phyloP scores from a whole-genome alignment of 2,329 filamentous ascomycete genomes.

The Cytospora piceicola region DNA sequence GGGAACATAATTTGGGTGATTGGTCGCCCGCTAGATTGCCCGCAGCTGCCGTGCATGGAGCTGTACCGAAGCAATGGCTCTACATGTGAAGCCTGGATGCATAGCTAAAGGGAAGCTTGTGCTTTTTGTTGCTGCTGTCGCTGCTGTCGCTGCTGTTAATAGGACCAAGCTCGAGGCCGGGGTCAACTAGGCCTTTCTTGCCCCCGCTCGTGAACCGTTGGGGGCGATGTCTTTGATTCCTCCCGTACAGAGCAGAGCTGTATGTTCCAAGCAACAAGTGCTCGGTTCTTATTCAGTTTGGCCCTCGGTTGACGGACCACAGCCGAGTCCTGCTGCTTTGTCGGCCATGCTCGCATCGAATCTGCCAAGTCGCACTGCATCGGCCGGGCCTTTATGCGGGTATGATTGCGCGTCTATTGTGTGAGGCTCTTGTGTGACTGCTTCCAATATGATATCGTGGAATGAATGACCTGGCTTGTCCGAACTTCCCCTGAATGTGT shows the following conservation, averaged over 20 bases:
- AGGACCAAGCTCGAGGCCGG: background rate
- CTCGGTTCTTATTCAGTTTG: no score
- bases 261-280: no score
- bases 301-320: background rate
- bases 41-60: constrained; percentile 6
- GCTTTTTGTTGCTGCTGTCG: background rate
- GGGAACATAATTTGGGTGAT: constrained; percentile 5
- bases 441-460: constrained; percentile 9
- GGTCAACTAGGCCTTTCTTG: background rate
- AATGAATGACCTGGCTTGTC: background rate
- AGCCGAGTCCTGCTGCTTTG: background rate
- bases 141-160: background rate
- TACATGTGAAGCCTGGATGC: background rate
- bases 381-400: constrained; percentile 2
- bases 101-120: background rate
- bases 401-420: constrained; percentile 15
- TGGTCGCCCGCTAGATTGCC: constrained; percentile 12
- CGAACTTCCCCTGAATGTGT: constrained; percentile 12
- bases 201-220: background rate
- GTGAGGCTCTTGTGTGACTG: constrained; percentile 9
- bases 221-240: background rate
- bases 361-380: constrained; percentile 3
- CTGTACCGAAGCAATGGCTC: background rate
- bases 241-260: no score
- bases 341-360: constrained; percentile 10